A percentile compares a stretch with the other conserved stretches of the same genome.
phyloP scores from a whole-genome alignment of 2,329 filamentous ascomycete species.

The Clonostachys rhizophaga region DNA sequence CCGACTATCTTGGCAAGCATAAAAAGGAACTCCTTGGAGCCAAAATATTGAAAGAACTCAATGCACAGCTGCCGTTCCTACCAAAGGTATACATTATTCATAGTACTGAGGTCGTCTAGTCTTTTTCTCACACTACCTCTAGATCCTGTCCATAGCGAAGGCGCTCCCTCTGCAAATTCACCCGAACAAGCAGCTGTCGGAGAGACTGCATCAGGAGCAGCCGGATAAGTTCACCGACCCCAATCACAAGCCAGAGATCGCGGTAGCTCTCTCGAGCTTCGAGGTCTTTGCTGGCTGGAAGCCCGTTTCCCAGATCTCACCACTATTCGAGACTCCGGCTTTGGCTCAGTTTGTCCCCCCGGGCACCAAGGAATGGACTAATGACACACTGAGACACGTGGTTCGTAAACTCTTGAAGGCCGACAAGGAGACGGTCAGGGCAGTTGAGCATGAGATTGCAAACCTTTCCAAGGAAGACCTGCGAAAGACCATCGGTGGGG shows the following conservation, averaged over 20 bases:
- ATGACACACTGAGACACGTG: slow-evolving; percentile 44
- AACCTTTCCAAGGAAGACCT: slow-evolving; percentile 29
- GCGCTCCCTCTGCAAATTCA: slow-evolving; percentile 73
- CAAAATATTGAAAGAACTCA: slow-evolving; percentile 55
- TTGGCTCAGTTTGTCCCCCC: slow-evolving; percentile 11
- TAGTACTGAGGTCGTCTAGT: too few species aligned
- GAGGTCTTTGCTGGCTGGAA: slow-evolving; percentile 77
- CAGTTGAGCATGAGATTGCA: slow-evolving; percentile 9
- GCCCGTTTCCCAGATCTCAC: slow-evolving; percentile 53
- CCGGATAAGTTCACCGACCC: slow-evolving; percentile 64
- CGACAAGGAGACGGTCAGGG: slow-evolving; percentile 30
- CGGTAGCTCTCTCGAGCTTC: slow-evolving; percentile 65
- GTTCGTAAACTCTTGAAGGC: slow-evolving; percentile 48
- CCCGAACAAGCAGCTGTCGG: slow-evolving; percentile 63
- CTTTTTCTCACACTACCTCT: too few species aligned
- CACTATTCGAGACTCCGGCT: slow-evolving; percentile 46
- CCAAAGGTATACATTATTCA: slow-evolving; percentile 42
- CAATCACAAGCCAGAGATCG: slow-evolving; percentile 80
- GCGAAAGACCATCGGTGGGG: slow-evolving; percentile 40
- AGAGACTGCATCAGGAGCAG: slow-evolving; percentile 57
- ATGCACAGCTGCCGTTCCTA: slow-evolving; percentile 63
- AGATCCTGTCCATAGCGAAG: slow-evolving; percentile 68
- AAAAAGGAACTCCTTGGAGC: slow-evolving; percentile 60
- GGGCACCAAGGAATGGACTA: slow-evolving; percentile 27
- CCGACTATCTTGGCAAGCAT: slow-evolving; percentile 58